Base-by-base conservation (phyloP, 108 stramenopile genomes). In the Discostella stelligeroides region DNA sequence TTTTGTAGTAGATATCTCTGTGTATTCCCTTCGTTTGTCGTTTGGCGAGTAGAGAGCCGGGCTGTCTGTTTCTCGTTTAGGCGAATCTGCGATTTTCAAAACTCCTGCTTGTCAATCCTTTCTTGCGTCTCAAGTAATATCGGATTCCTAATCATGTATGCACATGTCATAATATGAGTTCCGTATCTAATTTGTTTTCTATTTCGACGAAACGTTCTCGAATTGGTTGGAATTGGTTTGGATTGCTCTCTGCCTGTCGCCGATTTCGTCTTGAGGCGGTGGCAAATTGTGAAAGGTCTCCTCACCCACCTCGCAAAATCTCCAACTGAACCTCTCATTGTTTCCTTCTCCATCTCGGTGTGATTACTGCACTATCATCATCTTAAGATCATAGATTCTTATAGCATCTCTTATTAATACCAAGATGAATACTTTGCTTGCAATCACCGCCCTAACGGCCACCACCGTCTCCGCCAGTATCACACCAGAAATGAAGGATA, bases 401-500 rank as follows among this genome's bases (percentile, higher is more conserved):
- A n/a, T n/a, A 40, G 10, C 10, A 40, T 40, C 7, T 40, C 40
- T n/a, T n/a, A n/a, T 9, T 45, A 45, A 13, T 9, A 4, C 43
- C 4, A 45, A n/a, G 43, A n/a, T 45, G 43, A 45, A 45, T 10
- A 45, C 1, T 9, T 45, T 45, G 43, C 43, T 45, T 9, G 43
- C 43, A 45, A n/a, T 45, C 43, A 45, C 43, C n/a, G 43, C 43
- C 13, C 43, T 45, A 2, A 45, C 43, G 43, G 43, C n/a, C 43
- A n/a, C 43, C 43, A 45, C 79, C 54, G 68, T 70, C 59, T 47
- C 69, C 23, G 54, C 39, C 43, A 78, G 67, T 50, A 50, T 70
- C 28, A 55, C 72, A 24, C 61, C 62, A 4, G 63, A 73, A 54
- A 73, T 73, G 61, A 64, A 70, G 58, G 51, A 77, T 18, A 70